phyloP scores from a whole-genome alignment of 1,284 basidiomycete genomes.

The Albatrellus sp. region DNA sequence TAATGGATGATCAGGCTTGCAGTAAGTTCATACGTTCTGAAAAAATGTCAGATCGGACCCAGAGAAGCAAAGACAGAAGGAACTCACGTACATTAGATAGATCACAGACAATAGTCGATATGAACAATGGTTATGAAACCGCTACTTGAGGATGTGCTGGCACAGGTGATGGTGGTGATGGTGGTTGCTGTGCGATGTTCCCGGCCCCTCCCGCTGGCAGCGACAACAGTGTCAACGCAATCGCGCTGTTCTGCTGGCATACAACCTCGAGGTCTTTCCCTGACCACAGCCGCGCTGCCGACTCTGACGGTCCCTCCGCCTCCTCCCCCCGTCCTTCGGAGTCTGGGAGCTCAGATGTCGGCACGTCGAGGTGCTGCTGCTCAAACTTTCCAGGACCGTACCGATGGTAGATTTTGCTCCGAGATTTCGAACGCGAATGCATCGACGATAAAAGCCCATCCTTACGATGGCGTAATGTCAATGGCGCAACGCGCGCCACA shows the following conservation, averaged over 20 bases:
- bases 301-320: slow-evolving; percentile 20
- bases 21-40: too few species aligned
- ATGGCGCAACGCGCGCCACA: slow-evolving; percentile 10
- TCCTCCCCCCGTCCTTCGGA: slow-evolving; percentile 19
- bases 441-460: slow-evolving; percentile 6
- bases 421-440: slow-evolving; percentile 55
- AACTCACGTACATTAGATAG: too few species aligned
- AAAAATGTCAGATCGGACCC: too few species aligned
- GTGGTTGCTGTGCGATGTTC: too few species aligned
- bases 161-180: too few species aligned
- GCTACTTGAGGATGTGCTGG: too few species aligned
- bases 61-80: too few species aligned
- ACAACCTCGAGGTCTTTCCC: slow-evolving; percentile 54
- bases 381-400: slow-evolving; percentile 50
- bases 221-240: slow-evolving; percentile 22
- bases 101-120: too few species aligned
- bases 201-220: not conserved
- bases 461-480: slow-evolving; percentile 8
- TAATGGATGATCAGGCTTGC: too few species aligned
- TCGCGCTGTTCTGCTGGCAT: slow-evolving; percentile 62
- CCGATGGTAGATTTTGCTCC: slow-evolving; percentile 52
- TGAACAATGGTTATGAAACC: too few species aligned
- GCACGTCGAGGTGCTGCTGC: slow-evolving; percentile 29
- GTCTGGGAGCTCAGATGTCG: slow-evolving; percentile 13
- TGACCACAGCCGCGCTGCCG: slow-evolving; percentile 46